Base-by-base conservation (phyloP, 2,329 filamentous ascomycete genomes). In the Pseudogymnoascus sp. region DNA sequence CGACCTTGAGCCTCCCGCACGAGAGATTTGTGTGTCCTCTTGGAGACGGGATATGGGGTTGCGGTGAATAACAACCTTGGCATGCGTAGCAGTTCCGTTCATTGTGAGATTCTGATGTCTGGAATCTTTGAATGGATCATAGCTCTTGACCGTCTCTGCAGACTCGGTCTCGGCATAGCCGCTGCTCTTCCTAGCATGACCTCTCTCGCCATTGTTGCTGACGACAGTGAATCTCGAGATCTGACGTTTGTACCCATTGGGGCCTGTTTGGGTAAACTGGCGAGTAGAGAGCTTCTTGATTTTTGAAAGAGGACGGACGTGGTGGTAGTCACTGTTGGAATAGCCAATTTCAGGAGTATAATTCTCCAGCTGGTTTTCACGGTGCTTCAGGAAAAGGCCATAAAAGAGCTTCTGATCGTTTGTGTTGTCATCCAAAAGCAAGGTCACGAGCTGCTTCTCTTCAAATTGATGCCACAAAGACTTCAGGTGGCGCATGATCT, bases 361-460 rank as follows among this genome's bases (percentile, higher is more conserved):
- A 71, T 96, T 90, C 72, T 97, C 92, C 1, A 96, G 75, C 68
- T 94, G 88, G 65, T 91, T 86, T 66, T 96, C 87, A 49, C 90
- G 84, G 73, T 96, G 95, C 73, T 88, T 89, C 66, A 88, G 77
- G 6, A 99, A 81, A 19, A 95, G 83, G 75, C 86, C 89, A 74
- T 97, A 99, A 74, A 97, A 97, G 67, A 93, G 82, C 71, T 96
- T 96, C 72, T 97, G 92, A 62, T 96, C 91, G 66, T 96, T 97
- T 4, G 84, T 80, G 66, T 89, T 82, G 33, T 83, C 76, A 66
- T 78, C 83, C 11, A 82, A 75, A n/a, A 97, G 79, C 69, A 86
- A 88, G 62, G 84, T 78, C 23, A 88, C 81, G 21, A 97, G 76
- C 16, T 87, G 82, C 29, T 88, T 83, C 67, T 93, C 89, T 35